phyloP scores from a whole-genome alignment of 2,329 filamentous ascomycete species.

The Colletotrichum horii region DNA sequence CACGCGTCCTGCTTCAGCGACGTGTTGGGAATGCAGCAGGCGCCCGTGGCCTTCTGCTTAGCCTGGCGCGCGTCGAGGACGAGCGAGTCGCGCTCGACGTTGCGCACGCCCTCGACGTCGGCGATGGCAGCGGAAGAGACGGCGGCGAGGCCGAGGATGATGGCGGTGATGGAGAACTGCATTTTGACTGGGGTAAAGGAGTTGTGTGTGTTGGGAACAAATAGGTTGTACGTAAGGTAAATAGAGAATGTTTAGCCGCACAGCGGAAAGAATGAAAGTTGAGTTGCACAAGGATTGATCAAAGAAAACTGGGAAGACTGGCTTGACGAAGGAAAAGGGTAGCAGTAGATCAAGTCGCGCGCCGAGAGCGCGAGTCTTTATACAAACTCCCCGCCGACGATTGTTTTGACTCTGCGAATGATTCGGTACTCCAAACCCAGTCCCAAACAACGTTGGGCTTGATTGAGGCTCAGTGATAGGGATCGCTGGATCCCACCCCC shows the following conservation, averaged over 20 bases:
- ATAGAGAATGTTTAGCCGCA: background rate
- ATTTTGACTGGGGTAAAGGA: constrained; percentile 24
- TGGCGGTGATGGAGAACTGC: constrained; percentile 27
- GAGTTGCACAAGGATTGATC: background rate
- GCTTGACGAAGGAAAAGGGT: background rate
- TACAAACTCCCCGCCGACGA: background rate
- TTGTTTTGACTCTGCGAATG: background rate
- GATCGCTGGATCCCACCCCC: background rate
- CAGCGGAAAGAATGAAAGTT: background rate
- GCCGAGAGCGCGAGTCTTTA: background rate
- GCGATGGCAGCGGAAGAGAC: constrained; percentile 24
- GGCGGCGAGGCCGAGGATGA: constrained; percentile 29
- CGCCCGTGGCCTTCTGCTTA: constrained; percentile 35
- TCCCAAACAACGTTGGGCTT: background rate
- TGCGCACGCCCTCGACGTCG: constrained; percentile 21
- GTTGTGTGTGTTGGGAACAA: too few species aligned
- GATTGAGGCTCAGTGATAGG: background rate
- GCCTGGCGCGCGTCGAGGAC: constrained; percentile 31
- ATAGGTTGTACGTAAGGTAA: background rate
- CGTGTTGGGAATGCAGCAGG: constrained; percentile 37
- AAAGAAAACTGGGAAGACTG: background rate
- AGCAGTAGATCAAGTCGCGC: background rate
- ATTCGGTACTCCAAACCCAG: background rate
- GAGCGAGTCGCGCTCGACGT: background rate
- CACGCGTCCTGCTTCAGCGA: constrained; percentile 39